A percentile compares a stretch with the other conserved stretches of the same genome.
These are phyloP conservation scores for Hydnum rufescens DNA, from an alignment of 768 basidiomycete genomes.

Conservation along the genomic window DNA sequence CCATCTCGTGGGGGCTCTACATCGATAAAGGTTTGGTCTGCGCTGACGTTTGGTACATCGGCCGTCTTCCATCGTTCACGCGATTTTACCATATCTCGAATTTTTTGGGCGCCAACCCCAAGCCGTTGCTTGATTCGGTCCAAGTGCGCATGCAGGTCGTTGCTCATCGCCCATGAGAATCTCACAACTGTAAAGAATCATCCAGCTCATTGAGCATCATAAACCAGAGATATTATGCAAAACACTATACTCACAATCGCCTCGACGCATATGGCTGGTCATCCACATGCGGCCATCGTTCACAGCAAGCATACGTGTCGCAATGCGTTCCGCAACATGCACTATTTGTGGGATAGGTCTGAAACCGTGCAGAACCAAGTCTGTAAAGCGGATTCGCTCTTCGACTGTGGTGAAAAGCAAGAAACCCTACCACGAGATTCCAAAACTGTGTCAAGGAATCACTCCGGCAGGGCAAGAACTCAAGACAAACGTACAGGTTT, in stretches of 20 bases:
- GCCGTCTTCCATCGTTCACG: neutral
- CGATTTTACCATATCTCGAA: conserved; percentile 1
- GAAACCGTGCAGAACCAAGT: conserved; percentile 18
- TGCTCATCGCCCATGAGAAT: conserved; percentile 21
- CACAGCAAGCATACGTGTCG: conserved; percentile 17
- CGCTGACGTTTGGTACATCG: conserved; percentile 8
- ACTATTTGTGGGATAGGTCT: conserved; percentile 16
- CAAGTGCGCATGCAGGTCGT: conserved; percentile 20
- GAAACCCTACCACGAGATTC: conserved; percentile 15
- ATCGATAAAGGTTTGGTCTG: conserved; percentile 4
- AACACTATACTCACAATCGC: conserved; percentile 9
- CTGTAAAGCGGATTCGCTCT: conserved; percentile 18
- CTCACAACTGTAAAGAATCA: conserved; percentile 16
- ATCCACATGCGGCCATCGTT: conserved; percentile 12
- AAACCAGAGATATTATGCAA: neutral
- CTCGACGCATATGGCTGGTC: conserved; percentile 12
- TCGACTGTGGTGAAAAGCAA: conserved; percentile 18
- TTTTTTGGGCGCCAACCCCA: conserved; percentile 14
- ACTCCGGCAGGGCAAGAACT: neutral
- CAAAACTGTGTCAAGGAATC: neutral
- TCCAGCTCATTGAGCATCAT: neutral
- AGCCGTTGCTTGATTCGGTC: conserved; percentile 17
- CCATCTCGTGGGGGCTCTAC: conserved; percentile 5
- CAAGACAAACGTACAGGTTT: conserved; percentile 16
- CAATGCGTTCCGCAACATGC: conserved; percentile 18